Evolutionary conservation across 2,329 filamentous ascomycete genomes (phyloP), one percentile per base, ranked within the genome.

Genomic region (Tolypocladium amazonense): DNA sequence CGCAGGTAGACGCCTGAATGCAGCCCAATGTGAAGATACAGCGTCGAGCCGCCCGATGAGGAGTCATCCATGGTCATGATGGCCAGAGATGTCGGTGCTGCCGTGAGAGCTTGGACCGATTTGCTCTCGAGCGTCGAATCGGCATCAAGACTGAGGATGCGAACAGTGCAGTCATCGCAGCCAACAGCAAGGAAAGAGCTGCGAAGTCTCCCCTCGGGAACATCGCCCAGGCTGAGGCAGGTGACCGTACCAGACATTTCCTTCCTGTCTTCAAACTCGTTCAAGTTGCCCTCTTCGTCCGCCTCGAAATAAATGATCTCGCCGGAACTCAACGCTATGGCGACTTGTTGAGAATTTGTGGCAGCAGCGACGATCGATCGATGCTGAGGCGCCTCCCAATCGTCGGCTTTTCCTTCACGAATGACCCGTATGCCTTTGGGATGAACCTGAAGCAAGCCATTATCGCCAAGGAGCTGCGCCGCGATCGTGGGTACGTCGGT

Each of bases 301-400:
- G 97, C 93, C 72, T 99, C 95, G 66, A 99, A 99, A 71, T 97
- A 99, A 50, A 96, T 90, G 63, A 99, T 93, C 72, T 99, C 94
- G 43, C 93, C 93, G 11, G 92, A 97, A 70, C 92, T 97, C 33
- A 99, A 79, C 1, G 94, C 94, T 56, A 97, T 88, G 4, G 92
- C 92, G 33, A 99, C 90, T 74, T 99, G 94, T 50, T 90, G 86
- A 67, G 93, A 87, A 69, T 99, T 99, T 20, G 93, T 94, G 1
- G 93, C 88, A 39, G 93, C 95, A 11, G 93, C 91, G 55, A 97
- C 92, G 64, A 99, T 97, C 0, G 93, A 95, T 27, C 94, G 85
- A 77, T 99, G 93, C 66, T 95, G 88, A 0, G 95, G 95, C 6
- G 90, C 88, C 18, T 89, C 86, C 94, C 94, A 99, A 70, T 97